These are phyloP conservation scores for Anisodus acutangulus DNA, from an alignment of 257 asterid genomes.

Conservation along the genomic window DNA sequence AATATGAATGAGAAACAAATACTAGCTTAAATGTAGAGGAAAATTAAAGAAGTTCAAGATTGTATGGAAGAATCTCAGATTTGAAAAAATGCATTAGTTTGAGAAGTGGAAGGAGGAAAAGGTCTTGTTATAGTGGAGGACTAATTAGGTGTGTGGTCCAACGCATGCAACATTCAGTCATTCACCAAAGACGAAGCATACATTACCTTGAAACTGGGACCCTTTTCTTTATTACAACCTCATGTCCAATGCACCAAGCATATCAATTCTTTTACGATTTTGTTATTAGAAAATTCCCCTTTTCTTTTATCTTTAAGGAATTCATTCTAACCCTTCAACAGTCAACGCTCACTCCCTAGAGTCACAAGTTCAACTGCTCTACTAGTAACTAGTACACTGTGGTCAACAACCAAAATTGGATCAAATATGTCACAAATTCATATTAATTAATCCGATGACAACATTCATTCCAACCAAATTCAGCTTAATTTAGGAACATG, in stretches of 20 bases:
- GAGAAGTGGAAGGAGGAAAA: constrained; percentile 31
- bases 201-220: constrained; percentile 18
- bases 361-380: not conserved
- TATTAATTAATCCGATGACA: constrained; percentile 25
- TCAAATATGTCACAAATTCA: constrained; percentile 1
- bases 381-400: not conserved
- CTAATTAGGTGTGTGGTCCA: constrained; percentile 23
- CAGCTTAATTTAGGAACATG: constrained; percentile 36
- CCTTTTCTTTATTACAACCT: not conserved
- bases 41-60: not conserved
- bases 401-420: not conserved
- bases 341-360: not conserved
- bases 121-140: constrained; percentile 49
- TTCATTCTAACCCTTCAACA: not conserved
- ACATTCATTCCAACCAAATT: constrained; percentile 38
- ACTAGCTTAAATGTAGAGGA: not conserved
- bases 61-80: not conserved
- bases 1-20: not conserved
- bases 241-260: not conserved
- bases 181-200: not conserved
- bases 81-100: constrained; percentile 11
- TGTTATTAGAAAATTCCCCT: not conserved
- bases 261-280: not conserved
- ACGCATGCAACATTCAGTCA: not conserved
- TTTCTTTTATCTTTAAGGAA: not conserved